Conservation (phyloP, 75 land plant genomes). For the Ceratopteris richardii region DNA sequence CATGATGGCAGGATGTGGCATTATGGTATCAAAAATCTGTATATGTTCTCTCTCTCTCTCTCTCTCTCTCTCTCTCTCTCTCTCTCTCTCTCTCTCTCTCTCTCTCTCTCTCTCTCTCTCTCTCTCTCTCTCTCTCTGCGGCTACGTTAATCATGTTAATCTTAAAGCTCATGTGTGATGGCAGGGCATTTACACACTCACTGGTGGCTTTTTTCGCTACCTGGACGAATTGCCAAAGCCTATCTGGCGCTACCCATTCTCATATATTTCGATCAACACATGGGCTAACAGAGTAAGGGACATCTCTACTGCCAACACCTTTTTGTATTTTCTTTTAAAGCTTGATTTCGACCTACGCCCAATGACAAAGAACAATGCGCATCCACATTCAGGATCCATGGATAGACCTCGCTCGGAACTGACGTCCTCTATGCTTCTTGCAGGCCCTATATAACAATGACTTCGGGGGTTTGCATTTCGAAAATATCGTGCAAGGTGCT, state of each 20-base stretch:
- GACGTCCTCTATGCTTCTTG: no score
- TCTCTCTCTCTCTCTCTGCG: no score
- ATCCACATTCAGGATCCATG: no score
- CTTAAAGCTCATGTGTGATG: neutral
- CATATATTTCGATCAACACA: constrained; percentile 4
- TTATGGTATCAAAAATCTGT: neutral
- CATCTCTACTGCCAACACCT: neutral
- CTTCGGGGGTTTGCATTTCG: neutral
- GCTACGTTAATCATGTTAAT: no score
- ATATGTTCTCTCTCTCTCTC: no score
- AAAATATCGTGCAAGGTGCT: neutral
- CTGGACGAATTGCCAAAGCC: neutral
- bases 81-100: no score
- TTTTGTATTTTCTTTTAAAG: no score
- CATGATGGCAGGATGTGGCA: constrained; percentile 6
- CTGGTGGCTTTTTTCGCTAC: constrained; percentile 1
- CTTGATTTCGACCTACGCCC: no score
- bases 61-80: no score
- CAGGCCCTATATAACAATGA: constrained; percentile 3
- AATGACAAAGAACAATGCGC: no score
- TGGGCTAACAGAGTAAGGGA: constrained; percentile 1
- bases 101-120: no score
- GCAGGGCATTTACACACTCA: neutral
- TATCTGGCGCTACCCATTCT: constrained; percentile 3
- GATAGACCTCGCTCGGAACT: no score